phyloP scores from a whole-genome alignment of 2,329 filamentous ascomycete genomes.

The Colletotrichum sp. region DNA sequence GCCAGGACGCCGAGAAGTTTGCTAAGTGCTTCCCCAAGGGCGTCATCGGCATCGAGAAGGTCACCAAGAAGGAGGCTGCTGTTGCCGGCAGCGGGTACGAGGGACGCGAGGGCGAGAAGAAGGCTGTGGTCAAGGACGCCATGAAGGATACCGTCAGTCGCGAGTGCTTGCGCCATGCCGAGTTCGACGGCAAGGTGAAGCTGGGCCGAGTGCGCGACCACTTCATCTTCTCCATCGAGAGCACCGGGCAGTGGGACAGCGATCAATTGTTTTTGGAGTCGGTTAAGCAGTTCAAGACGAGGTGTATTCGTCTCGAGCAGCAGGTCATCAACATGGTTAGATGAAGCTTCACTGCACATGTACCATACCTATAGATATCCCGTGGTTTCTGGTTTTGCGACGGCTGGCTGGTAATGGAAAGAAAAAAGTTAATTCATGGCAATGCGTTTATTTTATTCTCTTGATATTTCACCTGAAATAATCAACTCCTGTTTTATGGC shows the following conservation, averaged over 20 bases:
- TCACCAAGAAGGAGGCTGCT: conserved; percentile 71
- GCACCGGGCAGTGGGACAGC: conserved; percentile 92
- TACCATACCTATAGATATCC: conserved; percentile 23
- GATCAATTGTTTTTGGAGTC: conserved; percentile 93
- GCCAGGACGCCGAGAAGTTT: conserved; percentile 88
- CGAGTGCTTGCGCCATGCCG: conserved; percentile 87
- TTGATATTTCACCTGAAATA: not conserved
- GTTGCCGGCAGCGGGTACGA: conserved; percentile 69
- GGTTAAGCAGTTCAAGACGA: conserved; percentile 82
- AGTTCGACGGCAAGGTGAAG: conserved; percentile 96
- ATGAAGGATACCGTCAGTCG: conserved; percentile 96
- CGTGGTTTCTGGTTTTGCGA: conserved; percentile 13
- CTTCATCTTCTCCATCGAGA: conserved; percentile 97
- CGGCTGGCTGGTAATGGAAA: conserved; percentile 16
- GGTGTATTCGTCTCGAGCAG: conserved; percentile 77
- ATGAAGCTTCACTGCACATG: conserved; percentile 33
- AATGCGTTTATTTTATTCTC: not conserved
- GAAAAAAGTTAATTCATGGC: conserved; percentile 16
- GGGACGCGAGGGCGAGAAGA: conserved; percentile 78
- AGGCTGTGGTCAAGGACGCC: conserved; percentile 85
- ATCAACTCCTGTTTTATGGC: not conserved
- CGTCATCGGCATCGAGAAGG: conserved; percentile 80
- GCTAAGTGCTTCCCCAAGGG: conserved; percentile 86
- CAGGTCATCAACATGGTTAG: conserved; percentile 71
- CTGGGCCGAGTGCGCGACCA: conserved; percentile 90